These are phyloP conservation scores for Nymphaea thermarum DNA, from an alignment of 164 flowering plant genomes.

Conservation along the genomic window DNA sequence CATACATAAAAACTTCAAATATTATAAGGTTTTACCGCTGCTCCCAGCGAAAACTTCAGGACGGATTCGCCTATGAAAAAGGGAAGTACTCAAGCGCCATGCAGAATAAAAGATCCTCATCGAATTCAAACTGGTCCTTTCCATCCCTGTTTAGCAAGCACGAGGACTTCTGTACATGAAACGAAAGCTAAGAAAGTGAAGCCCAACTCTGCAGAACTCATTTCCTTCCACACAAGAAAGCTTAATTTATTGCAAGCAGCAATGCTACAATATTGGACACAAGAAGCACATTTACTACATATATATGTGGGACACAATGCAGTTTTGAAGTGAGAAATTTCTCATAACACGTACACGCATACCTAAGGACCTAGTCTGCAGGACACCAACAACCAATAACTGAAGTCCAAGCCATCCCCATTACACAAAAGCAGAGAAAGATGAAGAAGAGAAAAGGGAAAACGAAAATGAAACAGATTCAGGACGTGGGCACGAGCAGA, in stretches of 20 bases:
- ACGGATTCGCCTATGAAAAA: too few species aligned
- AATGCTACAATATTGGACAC: background rate
- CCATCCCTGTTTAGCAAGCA: too few species aligned
- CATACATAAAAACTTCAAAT: too few species aligned
- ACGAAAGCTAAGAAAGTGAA: background rate
- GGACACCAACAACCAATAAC: background rate
- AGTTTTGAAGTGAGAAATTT: background rate
- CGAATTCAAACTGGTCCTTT: too few species aligned
- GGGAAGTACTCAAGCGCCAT: too few species aligned
- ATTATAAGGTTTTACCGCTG: too few species aligned
- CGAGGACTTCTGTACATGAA: too few species aligned
- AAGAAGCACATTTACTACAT: background rate
- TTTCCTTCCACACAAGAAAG: too few species aligned
- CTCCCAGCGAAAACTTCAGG: too few species aligned
- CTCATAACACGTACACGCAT: background rate
- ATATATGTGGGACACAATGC: background rate
- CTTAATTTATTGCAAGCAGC: background rate
- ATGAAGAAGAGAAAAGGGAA: background rate
- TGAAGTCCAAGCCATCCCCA: background rate
- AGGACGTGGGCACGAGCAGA: background rate
- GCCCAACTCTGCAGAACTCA: too few species aligned
- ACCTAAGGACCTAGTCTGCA: background rate
- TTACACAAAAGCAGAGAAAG: background rate
- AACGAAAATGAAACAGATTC: background rate
- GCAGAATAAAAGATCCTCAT: too few species aligned